Percentiles rank a stretch among this genome's conserved stretches.
These are phyloP conservation scores for Austroboletus olivaceoglutinosus DNA, from an alignment of 1,284 basidiomycete species.

Conservation along the genomic window DNA sequence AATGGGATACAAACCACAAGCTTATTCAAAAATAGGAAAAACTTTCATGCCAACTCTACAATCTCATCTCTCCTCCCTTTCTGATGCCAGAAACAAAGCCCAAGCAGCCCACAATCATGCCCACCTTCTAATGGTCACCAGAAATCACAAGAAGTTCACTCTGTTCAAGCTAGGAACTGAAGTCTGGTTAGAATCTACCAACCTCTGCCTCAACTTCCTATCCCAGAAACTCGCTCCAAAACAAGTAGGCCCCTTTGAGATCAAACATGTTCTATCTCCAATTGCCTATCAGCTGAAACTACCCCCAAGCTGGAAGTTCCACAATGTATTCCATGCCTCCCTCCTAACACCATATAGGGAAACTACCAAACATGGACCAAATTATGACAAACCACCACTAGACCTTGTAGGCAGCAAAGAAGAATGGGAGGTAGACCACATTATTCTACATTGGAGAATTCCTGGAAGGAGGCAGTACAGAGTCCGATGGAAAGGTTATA, in stretches of 20 bases:
- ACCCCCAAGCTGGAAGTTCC: background rate
- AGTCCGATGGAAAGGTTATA: no score
- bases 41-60: background rate
- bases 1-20: background rate
- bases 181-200: background rate
- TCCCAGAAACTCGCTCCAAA: background rate
- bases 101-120: background rate
- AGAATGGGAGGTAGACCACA: no score
- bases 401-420: no score
- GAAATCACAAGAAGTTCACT: background rate
- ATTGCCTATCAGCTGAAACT: background rate
- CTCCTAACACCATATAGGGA: background rate
- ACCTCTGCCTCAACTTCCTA: background rate
- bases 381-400: no score
- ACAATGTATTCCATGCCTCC: background rate
- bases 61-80: background rate
- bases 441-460: no score
- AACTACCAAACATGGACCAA: no score
- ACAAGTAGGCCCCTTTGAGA: background rate
- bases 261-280: background rate
- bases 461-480: no score
- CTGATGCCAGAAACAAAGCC: background rate
- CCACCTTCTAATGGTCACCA: background rate
- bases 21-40: background rate
- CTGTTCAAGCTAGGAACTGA: background rate